Evolutionary conservation across 352 stramenopile genomes (phyloP), one percentile per base, ranked within the genome.

Genomic region (Pythium biforme): DNA sequence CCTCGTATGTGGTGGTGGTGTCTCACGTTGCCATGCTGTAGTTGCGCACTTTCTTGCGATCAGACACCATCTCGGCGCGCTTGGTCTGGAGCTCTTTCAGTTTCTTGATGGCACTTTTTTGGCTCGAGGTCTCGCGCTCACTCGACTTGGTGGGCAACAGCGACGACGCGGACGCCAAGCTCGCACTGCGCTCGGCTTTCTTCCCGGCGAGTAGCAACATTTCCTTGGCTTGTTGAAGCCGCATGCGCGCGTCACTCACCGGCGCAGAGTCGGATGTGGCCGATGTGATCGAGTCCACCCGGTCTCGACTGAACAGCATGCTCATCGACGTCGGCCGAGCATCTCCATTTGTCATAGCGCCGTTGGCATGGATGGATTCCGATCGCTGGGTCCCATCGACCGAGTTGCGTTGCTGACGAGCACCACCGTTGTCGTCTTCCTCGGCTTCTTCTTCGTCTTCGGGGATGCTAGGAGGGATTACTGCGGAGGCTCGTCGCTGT

Each of bases 1-100:
- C 19, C 31, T 23, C 14, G 14, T 43, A 11, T 55, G 26, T 17
- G 0, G 6, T n/a, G n/a, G 20, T 8, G 22, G 5, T 45, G 22
- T 33, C 11, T 72, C 60, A 74, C 19, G 76, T 73, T 4, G 68
- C 62, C 29, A 91, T 62, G 40, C 71, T 94, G 67, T 94, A 94
- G 60, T 94, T 94, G 49, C 84, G 77, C 29, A 94, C 82, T 46
- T 88, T 88, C 41, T 88, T 89, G 47, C 82, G 84, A 61, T 93
- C 81, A 0, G 68, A 73, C 15, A 77, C 79, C 82, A 94, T 91
- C 66, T 90, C 82, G 33, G 82, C 72, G 27, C 80, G 79, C 45
- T 90, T 89, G 31, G 69, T 72, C 48, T 93, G 84, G 50, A 94
- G 48, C 33, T 91, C 69, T 61, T 89, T 86, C 19, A 91, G 72